These are phyloP conservation scores for Oryza punctata DNA, from an alignment of 176 grass and related monocot species.

Conservation along the genomic window DNA sequence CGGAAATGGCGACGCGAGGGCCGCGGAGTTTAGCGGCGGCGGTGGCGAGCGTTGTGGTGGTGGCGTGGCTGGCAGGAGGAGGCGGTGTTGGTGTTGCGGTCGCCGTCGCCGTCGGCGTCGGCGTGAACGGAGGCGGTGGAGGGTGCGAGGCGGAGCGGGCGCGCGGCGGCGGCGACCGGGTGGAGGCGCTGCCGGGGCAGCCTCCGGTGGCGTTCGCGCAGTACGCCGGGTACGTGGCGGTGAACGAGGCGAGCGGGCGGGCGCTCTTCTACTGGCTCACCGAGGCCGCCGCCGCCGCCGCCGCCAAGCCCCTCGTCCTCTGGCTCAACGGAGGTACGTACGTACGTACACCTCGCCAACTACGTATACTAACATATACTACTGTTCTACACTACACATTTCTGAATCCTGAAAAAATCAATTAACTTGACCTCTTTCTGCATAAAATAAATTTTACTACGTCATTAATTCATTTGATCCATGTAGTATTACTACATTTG, in stretches of 20 bases:
- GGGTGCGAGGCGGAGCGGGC: conserved; percentile 41
- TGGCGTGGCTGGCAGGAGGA: neutral
- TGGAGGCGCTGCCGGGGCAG: conserved; percentile 76
- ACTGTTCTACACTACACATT: neutral
- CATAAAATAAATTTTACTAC: neutral
- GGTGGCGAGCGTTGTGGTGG: neutral
- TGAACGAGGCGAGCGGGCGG: conserved; percentile 62
- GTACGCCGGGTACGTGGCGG: conserved; percentile 88
- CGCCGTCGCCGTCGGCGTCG: neutral
- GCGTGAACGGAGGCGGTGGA: neutral
- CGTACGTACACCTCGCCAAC: no score
- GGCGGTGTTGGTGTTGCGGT: neutral
- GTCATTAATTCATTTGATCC: neutral
- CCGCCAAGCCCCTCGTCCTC: conserved; percentile 86
- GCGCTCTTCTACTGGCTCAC: conserved; percentile 99
- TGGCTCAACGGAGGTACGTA: conserved; percentile 96
- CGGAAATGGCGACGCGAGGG: neutral
- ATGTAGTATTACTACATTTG: neutral
- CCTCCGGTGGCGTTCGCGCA: conserved; percentile 75
- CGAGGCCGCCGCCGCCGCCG: conserved; percentile 56
- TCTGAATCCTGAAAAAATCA: neutral
- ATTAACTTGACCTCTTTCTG: neutral
- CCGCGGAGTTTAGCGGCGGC: neutral
- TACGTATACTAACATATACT: no score
- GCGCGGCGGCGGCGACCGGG: conserved; percentile 44